Percentiles rank a stretch among this genome's conserved stretches.
These are phyloP conservation scores for Penicillium sp. DNA, from an alignment of 2,329 filamentous ascomycete genomes.

Conservation along the genomic window DNA sequence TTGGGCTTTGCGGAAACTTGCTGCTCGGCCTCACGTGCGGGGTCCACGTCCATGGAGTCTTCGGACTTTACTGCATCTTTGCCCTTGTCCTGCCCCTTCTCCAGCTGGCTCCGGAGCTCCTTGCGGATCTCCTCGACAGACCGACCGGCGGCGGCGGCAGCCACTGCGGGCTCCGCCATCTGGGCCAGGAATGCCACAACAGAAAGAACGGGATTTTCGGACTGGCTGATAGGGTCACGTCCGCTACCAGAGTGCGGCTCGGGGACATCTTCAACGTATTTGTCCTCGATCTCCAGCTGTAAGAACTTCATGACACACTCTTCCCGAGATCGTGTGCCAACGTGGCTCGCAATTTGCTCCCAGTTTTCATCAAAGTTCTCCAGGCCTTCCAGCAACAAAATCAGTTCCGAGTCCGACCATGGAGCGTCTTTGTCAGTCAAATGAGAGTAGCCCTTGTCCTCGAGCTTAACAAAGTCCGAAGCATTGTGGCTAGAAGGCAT, in stretches of 20 bases:
- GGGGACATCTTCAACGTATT: constrained; percentile 81
- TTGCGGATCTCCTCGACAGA: constrained; percentile 84
- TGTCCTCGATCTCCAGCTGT: constrained; percentile 95
- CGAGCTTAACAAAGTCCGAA: constrained; percentile 81
- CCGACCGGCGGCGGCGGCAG: constrained; percentile 84
- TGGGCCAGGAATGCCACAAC: constrained; percentile 92
- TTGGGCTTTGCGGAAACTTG: constrained; percentile 41
- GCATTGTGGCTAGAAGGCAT: constrained; percentile 77
- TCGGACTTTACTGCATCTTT: constrained; percentile 54
- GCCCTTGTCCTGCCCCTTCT: constrained; percentile 57
- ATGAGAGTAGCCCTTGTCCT: constrained; percentile 79
- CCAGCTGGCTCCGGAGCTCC: constrained; percentile 74
- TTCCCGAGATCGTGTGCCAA: constrained; percentile 85
- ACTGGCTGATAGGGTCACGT: constrained; percentile 83
- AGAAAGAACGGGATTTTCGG: constrained; percentile 94
- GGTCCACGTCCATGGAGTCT: constrained; percentile 60
- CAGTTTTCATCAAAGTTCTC: constrained; percentile 96
- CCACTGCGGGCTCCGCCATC: constrained; percentile 83
- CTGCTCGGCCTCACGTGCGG: constrained; percentile 32
- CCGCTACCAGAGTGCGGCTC: constrained; percentile 70
- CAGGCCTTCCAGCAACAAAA: constrained; percentile 85
- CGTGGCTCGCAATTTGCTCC: constrained; percentile 88
- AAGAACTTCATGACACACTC: constrained; percentile 97
- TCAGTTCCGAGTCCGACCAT: constrained; percentile 86
- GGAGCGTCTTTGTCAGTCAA: constrained; percentile 80